Base-by-base conservation (phyloP, 108 stramenopile genomes). In the Pseudonitzschia pungens region DNA sequence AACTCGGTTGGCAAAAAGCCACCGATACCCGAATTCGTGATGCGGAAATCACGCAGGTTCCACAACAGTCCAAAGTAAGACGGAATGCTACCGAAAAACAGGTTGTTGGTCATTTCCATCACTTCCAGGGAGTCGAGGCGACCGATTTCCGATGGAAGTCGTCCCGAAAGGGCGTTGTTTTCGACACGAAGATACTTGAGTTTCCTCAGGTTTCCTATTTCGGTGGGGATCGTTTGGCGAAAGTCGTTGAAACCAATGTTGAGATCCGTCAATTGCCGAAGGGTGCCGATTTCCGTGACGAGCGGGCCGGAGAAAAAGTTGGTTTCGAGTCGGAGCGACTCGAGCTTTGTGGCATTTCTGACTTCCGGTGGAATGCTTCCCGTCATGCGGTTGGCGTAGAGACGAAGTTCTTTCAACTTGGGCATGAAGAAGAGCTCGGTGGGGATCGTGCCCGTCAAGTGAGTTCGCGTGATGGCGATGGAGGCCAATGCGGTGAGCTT, bases 1-100 rank as follows among this genome's bases (percentile, higher is more conserved):
- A 93, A 73, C 24, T 93, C 92, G 11, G 82, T 79, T 16, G 92
- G 92, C 40, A 93, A 70, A 18, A 66, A 68, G 16, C 92, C 92
- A 36, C 74, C 82, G 22, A 93, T 66, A 68, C 89, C 88, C 32
- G 88, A 84, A 22, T 62, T 40, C 4, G 79, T 70, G 12, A 83
- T 6, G 54, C 75, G 74, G 15, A 83, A 62, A 40, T 83, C 82
- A n/a, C 53, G 42, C 58, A 86, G 33, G 54, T 81, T 77, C 58
- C 72, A 77, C 45, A 87, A 60, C 44, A 83, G 59, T 8, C 86
- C 85, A 74, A 78, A 75, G 22, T 82, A 77, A 0, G 85, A 81
- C 7, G 89, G 89, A 57, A 90, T 72, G 33, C 55, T 57, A 24
- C 55, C 55, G 29, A 41, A 55, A 54, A 57, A 32, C 10, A 70